Evolutionary conservation across 192 early-diverging fungal species (phyloP), one percentile per base, ranked within the genome.

Genomic region (Phycomyces blakesleeanus): DNA sequence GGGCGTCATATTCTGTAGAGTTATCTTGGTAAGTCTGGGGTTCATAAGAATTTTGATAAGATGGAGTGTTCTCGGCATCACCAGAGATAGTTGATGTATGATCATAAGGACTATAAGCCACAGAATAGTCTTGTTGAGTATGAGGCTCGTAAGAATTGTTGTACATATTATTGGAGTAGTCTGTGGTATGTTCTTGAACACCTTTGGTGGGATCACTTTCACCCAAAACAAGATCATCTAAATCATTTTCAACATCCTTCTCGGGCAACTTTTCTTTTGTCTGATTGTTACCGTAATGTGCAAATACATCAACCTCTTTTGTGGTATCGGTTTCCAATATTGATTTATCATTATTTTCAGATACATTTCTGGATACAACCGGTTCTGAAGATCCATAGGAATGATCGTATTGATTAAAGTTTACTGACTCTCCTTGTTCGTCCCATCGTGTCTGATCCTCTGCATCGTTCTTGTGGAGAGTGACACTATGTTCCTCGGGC

Each of bases 221-320:
- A 65, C 63, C 64, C 16, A 66, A 39, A 22, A 66, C 44, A 53
- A 66, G 55, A 56, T 66, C 64, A 51, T 66, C 64, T 29, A 66
- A 51, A 66, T 66, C 64, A 41, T 57, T 26, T 18, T 3, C 44
- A 7, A 61, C 37, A 37, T 50, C 44, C 6, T 27, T 29, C 27
- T 55, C n/a, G 14, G 5, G 8, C 14, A 6, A 37, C 29, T 51
- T 29, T 15, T 61, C 49, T 2, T 50, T 16, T n/a, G 44, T n/a
- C 27, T 38, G 44, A 47, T 47, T 47, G 44, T 47, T 18, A 11
- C 15, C 3, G 12, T n/a, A 47, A 11, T 12, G 18, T 3, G 44
- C 2, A 11, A 34, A 18, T 47, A 47, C 11, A 14, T 47, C 15
- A 18, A 6, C 44, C 11, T 47, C 3, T n/a, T 2, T 18, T 11